Evolutionary conservation across 768 basidiomycete genomes (phyloP).

Genomic region (Suillus tomentosus): DNA sequence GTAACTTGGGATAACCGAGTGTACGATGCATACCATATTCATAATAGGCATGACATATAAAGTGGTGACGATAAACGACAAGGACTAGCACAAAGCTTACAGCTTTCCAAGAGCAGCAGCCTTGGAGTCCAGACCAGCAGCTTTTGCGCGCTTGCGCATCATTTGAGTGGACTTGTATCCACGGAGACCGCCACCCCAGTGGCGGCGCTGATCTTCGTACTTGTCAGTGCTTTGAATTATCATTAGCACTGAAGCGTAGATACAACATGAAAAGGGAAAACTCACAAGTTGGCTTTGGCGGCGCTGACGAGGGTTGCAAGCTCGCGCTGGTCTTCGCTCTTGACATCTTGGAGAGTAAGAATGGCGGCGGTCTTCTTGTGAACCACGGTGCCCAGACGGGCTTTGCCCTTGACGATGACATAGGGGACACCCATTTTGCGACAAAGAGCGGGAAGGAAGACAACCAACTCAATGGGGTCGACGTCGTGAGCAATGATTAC

Average conservation of each 20-base stretch:
- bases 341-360: slow-evolving; percentile 89
- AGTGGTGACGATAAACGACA: not conserved
- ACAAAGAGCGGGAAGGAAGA: slow-evolving; percentile 97
- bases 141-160: slow-evolving; percentile 94
- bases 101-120: slow-evolving; percentile 65
- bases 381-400: slow-evolving; percentile 95
- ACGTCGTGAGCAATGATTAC: slow-evolving; percentile 98
- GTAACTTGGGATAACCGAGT: not conserved
- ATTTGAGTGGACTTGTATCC: slow-evolving; percentile 94
- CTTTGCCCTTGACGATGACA: slow-evolving; percentile 98
- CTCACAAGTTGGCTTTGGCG: slow-evolving; percentile 96
- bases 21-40: slow-evolving; percentile 7
- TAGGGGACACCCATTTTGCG: slow-evolving; percentile 99
- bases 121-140: slow-evolving; percentile 67
- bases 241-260: slow-evolving; percentile 10
- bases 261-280: slow-evolving; percentile 18
- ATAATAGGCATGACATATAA: slow-evolving; percentile 4
- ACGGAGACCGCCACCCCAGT: slow-evolving; percentile 96
- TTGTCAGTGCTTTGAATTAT: slow-evolving; percentile 69
- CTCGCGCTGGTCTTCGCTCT: slow-evolving; percentile 91
- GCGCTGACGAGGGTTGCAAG: slow-evolving; percentile 91
- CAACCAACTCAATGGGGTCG: slow-evolving; percentile 98
- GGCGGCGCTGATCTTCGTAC: slow-evolving; percentile 87
- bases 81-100: slow-evolving; percentile 34
- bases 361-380: slow-evolving; percentile 99